Evolutionary conservation across 1,139 yeast species (phyloP).

Genomic region (Taiozyma sp.): DNA sequence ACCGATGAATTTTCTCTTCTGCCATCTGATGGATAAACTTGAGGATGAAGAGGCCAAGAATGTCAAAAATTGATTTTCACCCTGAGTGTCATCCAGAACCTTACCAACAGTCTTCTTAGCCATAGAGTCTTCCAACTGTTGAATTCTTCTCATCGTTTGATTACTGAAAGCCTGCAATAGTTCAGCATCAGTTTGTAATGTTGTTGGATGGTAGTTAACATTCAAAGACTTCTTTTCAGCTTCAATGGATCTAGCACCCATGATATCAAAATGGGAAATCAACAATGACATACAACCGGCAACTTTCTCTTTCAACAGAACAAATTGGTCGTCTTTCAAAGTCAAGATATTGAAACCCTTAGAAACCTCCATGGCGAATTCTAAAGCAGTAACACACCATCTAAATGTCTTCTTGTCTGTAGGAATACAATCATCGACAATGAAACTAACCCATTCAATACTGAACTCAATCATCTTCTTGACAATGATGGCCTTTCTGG

Average conservation of each 20-base stretch:
- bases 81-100: slow-evolving; percentile 82
- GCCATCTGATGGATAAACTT: slow-evolving; percentile 94
- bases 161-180: slow-evolving; percentile 30
- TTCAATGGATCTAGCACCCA: slow-evolving; percentile 91
- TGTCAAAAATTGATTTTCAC: slow-evolving; percentile 83
- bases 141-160: slow-evolving; percentile 30
- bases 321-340: slow-evolving; percentile 72
- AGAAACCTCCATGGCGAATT: slow-evolving; percentile 94
- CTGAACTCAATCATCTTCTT: slow-evolving; percentile 71
- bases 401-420: slow-evolving; percentile 87
- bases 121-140: slow-evolving; percentile 27
- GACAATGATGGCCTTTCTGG: slow-evolving; percentile 65
- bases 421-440: slow-evolving; percentile 93
- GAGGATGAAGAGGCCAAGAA: slow-evolving; percentile 88
- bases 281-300: slow-evolving; percentile 93
- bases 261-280: slow-evolving; percentile 93
- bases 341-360: slow-evolving; percentile 86
- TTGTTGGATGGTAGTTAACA: slow-evolving; percentile 38
- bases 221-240: slow-evolving; percentile 53
- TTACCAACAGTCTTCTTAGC: slow-evolving; percentile 60
- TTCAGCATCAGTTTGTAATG: slow-evolving; percentile 35
- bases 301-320: slow-evolving; percentile 69
- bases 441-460: slow-evolving; percentile 88
- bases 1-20: slow-evolving; percentile 89
- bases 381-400: slow-evolving; percentile 95